Evolutionary conservation across 306 rosid genomes (phyloP).

Genomic region (Begonia fuchsioides): DNA sequence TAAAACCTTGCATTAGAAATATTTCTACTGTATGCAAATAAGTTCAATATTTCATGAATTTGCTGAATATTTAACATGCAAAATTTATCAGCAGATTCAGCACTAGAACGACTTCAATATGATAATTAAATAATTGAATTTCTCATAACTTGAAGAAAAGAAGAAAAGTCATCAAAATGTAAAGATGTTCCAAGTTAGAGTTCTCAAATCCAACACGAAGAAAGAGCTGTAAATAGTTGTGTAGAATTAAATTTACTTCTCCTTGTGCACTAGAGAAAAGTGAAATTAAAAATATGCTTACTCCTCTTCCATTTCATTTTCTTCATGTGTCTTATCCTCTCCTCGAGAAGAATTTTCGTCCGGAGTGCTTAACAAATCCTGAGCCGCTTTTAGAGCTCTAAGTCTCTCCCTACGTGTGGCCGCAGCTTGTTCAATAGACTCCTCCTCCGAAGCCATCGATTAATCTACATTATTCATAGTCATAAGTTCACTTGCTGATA

Average conservation of each 20-base stretch:
- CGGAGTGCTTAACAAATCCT: constrained; percentile 39
- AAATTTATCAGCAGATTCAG: no score
- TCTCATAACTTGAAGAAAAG: no score
- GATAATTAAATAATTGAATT: no score
- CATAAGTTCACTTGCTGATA: no score
- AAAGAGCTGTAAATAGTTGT: not conserved
- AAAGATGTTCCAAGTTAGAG: no score
- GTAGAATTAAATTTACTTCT: not conserved
- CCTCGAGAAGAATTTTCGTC: constrained; percentile 27
- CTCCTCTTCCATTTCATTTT: constrained; percentile 20
- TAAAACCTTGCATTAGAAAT: no score
- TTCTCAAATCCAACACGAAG: not conserved
- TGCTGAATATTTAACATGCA: no score
- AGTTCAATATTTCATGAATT: no score
- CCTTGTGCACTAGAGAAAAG: not conserved
- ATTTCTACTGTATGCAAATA: no score
- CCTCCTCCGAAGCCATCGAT: constrained; percentile 44
- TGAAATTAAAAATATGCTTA: constrained; percentile 13
- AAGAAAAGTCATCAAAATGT: no score
- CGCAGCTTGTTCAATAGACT: constrained; percentile 51
- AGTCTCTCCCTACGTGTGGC: constrained; percentile 69
- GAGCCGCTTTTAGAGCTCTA: constrained; percentile 65
- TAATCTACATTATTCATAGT: no score
- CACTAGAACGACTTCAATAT: no score
- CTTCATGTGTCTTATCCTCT: constrained; percentile 14